Evolutionary conservation across 306 rosid species (phyloP), one percentile per base, ranked within the genome.

Genomic region (Dryas octopetala): DNA sequence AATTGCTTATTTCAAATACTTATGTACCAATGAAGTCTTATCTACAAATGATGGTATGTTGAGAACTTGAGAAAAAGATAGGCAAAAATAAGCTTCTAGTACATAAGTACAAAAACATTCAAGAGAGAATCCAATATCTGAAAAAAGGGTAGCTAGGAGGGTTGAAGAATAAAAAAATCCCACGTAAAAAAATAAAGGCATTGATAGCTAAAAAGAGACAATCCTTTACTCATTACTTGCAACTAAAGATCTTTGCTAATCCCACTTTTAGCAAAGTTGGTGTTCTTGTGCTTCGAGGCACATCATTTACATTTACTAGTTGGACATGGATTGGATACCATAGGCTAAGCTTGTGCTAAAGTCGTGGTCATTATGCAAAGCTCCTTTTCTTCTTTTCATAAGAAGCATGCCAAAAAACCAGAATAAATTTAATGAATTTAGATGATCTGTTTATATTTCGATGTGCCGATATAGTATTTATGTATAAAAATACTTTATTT

Each of bases 301-400:
- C 73, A 84, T 90, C 78, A 86, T 89, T 4, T 82, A 57, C 68
- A 60, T 60, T 49, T 76, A 70, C 80, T 53, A 53, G 57, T 64
- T 72, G 74, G 79, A 68, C 68, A 83, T 85, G 82, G 78, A 70
- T 74, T 85, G 80, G 79, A 70, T 75, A 63, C 79, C 68, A 69
- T 68, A 59, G 64, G 75, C 70, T 32, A 38, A 58, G 83, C 9
- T 32, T 2, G 38, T 32, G 38, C 38, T 32, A 32, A 32, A 32
- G 38, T 32, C 38, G 3, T 32, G 38, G 2, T 1, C 38, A 32
- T 62, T 65, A 52, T 63, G 77, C 44, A n/a, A 72, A 43, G 41
- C 19, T 51, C 73, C 52, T 62, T 69, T 76, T 51, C 15, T 61
- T 55, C 54, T 63, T 57, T 63, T 47, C 71, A 8, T 53, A 5